Conservation (phyloP, 495 filamentous ascomycete genomes). For the Aeminium ludgeri region DNA sequence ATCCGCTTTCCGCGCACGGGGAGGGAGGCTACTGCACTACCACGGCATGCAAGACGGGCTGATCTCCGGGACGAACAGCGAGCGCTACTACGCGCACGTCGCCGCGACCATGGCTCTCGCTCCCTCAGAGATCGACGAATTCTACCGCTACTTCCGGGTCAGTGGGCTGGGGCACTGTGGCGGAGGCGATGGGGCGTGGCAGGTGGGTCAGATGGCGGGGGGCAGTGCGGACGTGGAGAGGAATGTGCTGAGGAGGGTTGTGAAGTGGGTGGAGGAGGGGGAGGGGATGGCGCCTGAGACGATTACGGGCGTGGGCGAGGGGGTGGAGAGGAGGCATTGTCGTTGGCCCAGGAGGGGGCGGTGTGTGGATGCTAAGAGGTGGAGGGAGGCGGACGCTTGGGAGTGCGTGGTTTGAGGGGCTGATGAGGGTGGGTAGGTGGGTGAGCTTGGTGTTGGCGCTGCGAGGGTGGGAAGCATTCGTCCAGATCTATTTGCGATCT, state of each 20-base stretch:
- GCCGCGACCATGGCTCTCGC: slow-evolving; percentile 28
- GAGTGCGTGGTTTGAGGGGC: slow-evolving; percentile 5
- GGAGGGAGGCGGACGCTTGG: slow-evolving; percentile 8
- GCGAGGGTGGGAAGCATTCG: too few species aligned
- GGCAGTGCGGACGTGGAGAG: slow-evolving; percentile 5
- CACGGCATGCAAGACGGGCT: slow-evolving; percentile 20
- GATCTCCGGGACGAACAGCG: slow-evolving; percentile 16
- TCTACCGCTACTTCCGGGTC: slow-evolving; percentile 44
- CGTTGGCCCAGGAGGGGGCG: slow-evolving; percentile 4
- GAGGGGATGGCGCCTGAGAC: slow-evolving; percentile 31
- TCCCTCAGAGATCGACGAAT: slow-evolving; percentile 31
- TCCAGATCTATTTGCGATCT: too few species aligned
- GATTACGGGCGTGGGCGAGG: slow-evolving; percentile 30
- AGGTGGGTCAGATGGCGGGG: slow-evolving; percentile 31
- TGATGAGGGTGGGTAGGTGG: too few species aligned
- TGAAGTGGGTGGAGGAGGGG: slow-evolving; percentile 44
- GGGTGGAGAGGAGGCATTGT: slow-evolving; percentile 8
- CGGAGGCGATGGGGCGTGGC: slow-evolving; percentile 32
- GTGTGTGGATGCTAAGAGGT: slow-evolving; percentile 9
- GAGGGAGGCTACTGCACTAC: slow-evolving; percentile 22
- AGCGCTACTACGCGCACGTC: slow-evolving; percentile 26
- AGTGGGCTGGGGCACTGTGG: slow-evolving; percentile 39
- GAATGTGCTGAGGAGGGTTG: slow-evolving; percentile 31
- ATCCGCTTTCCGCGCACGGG: slow-evolving; percentile 12
- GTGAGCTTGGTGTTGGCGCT: too few species aligned